Evolutionary conservation across 2,329 filamentous ascomycete species (phyloP).

Genomic region (Alternaria ventricosa): DNA sequence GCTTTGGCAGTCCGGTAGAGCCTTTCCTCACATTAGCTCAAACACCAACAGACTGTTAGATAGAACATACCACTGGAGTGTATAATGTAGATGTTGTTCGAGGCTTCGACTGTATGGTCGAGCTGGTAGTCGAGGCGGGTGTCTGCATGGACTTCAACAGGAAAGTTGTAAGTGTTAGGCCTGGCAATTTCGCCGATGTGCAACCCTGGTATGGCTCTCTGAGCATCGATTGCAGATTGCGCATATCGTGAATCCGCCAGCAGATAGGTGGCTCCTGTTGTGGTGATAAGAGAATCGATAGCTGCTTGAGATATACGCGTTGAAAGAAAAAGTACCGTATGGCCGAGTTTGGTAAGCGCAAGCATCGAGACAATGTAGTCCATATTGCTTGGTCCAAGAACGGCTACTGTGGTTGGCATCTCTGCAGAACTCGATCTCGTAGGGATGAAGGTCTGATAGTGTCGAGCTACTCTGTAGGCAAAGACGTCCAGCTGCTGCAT

Average conservation of each 20-base stretch:
- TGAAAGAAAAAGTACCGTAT: slow-evolving; percentile 62
- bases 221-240: slow-evolving; percentile 40
- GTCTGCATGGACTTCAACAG: slow-evolving; percentile 34
- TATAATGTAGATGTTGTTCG: slow-evolving; percentile 32
- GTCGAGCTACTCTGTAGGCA: slow-evolving; percentile 35
- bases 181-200: slow-evolving; percentile 23
- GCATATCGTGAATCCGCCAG: slow-evolving; percentile 33
- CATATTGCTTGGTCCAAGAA: slow-evolving; percentile 62
- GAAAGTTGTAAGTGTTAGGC: slow-evolving; percentile 20
- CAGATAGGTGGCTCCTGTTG: slow-evolving; percentile 30
- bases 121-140: slow-evolving; percentile 33
- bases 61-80: slow-evolving; percentile 34
- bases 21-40: slow-evolving; percentile 43
- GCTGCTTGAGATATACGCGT: slow-evolving; percentile 61
- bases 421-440: slow-evolving; percentile 17
- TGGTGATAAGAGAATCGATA: slow-evolving; percentile 53
- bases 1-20: slow-evolving; percentile 68
- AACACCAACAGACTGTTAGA: neutral
- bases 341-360: slow-evolving; percentile 62
- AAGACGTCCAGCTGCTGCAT: slow-evolving; percentile 54
- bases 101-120: slow-evolving; percentile 22
- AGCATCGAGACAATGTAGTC: slow-evolving; percentile 63
- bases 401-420: slow-evolving; percentile 49
- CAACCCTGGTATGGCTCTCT: slow-evolving; percentile 12
- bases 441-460: slow-evolving; percentile 31